Evolutionary conservation across 1,139 yeast genomes (phyloP), one percentile per base, ranked within the genome.

Genomic region (Taiozyma sp.): DNA sequence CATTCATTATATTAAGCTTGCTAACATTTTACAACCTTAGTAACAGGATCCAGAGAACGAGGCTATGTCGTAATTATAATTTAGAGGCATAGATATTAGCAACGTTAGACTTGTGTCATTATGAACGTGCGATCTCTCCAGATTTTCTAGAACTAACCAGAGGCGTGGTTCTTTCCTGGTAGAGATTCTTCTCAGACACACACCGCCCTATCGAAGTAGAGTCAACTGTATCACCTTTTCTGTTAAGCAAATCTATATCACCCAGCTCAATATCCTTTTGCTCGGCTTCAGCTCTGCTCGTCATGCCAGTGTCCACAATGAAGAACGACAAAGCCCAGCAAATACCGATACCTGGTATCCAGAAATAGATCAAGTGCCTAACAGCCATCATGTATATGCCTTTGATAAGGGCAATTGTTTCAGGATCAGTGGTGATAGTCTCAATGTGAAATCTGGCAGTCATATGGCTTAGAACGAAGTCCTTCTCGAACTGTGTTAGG

Each of bases 341-440:
- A n/a, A 43, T 16, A 9, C 48, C 50, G 11, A 45, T 37, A 7
- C 40, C 21, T 11, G 52, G 52, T 16, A 50, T 50, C 52, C 52
- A 50, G 9, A 50, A 35, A 11, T 43, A 29, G 16, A 50, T 39
- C 11, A 50, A 32, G 16, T 42, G 34, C n/a, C 26, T 47, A 14
- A 50, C 32, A 1, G 48, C 34, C 14, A 39, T 19, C 43, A 50
- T 30, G 11, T 40, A 48, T 3, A 50, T 11, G n/a, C 41, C 9
- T 21, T 39, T 43, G 6, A 47, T 42, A 4, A 19, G n/a, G 3
- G 41, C 13, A 6, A 42, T 9, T 16, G 11, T 41, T 4, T 8
- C 19, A 11, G 43, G 37, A 40, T 49, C 41, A 6, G 9, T 14
- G 2, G 30, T 41, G 2, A 44, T 8, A 3, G 28, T 4, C 8